A percentile compares a stretch with the other conserved stretches of the same genome.
phyloP scores from a whole-genome alignment of 2,329 filamentous ascomycete species.

The Colletotrichum coccodes region DNA sequence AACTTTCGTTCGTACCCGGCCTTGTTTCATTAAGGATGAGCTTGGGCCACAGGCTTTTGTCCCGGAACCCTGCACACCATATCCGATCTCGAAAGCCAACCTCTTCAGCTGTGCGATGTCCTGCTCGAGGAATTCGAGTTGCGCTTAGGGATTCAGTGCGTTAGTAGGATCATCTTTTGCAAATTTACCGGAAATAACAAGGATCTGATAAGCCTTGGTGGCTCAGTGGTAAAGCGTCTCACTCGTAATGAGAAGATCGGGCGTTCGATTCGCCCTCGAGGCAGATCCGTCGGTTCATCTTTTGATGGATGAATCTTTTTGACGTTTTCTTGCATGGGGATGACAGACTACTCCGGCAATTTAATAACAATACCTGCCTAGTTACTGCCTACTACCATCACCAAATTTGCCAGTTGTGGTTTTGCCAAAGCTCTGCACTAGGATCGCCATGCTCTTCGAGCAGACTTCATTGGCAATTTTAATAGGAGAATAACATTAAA shows the following conservation, averaged over 20 bases:
- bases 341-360: too few species aligned
- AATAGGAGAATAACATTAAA: neutral
- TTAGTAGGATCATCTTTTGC: accelerated
- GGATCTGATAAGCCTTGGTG: slow-evolving; percentile 24
- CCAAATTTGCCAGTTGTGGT: too few species aligned
- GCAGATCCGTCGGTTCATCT: too few species aligned
- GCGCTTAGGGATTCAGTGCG: too few species aligned
- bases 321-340: neutral
- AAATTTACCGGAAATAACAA: neutral
- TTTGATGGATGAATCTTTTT: too few species aligned
- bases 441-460: too few species aligned
- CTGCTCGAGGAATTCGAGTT: too few species aligned
- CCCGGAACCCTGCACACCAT: neutral
- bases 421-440: too few species aligned
- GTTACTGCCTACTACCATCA: too few species aligned
- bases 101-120: neutral
- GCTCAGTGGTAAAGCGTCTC: slow-evolving; percentile 35
- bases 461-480: too few species aligned
- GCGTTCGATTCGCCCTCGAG: slow-evolving; percentile 35
- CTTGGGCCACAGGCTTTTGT: neutral
- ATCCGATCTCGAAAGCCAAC: neutral
- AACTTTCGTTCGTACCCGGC: too few species aligned
- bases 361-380: too few species aligned
- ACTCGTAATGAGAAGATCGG: slow-evolving; percentile 35
- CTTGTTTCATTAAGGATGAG: neutral